Base-by-base conservation (phyloP, 805 yeast genomes). In the Maudiozyma serrabonitensis region DNA sequence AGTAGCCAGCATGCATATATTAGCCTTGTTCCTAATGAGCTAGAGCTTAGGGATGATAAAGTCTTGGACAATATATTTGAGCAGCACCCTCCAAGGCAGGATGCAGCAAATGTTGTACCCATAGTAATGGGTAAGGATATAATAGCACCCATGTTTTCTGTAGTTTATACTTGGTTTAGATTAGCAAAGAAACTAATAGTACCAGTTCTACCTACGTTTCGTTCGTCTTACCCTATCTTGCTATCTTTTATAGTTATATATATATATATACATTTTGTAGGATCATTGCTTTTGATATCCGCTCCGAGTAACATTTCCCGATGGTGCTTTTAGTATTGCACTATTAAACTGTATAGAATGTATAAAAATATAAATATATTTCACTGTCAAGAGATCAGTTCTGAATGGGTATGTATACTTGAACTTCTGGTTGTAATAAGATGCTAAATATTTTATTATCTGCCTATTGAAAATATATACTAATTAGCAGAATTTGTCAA, bases 21-120 rank as follows among this genome's bases (percentile, higher is more conserved):
- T 28, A 91, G 71, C 62, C 99, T 78, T 6, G 99, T 91, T 53
- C 90, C 82, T 25, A 88, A 73, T 7, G 90, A 80, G 16, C 93
- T 84, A 50, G 84, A 74, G 59, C 83, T 79, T 25, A 79, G 67
- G 2, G 73, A 64, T 44, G 74, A 69, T 59, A 81, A 75, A 2
- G 79, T 69, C 26, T 67, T 69, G 23, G 79, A 76, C 46, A 86
- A 69, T 19, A 86, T 78, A 2, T 87, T 78, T 52, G 95, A 82
- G 41, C 84, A 74, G 12, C 95, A 82, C 0, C 95, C 89, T 18
- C 96, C 96, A 40, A 77, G 69, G 57, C 89, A 87, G 32, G 95
- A 82, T 1, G 93, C 82, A 3, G 78, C 64, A 69, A 79, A 79
- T 12, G 79, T 70, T 2, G 82, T 83, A 0, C 70, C 80, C 70